Evolutionary conservation across 2,329 filamentous ascomycete genomes (phyloP), one percentile per base, ranked within the genome.

Genomic region (Aspergillus sp.): DNA sequence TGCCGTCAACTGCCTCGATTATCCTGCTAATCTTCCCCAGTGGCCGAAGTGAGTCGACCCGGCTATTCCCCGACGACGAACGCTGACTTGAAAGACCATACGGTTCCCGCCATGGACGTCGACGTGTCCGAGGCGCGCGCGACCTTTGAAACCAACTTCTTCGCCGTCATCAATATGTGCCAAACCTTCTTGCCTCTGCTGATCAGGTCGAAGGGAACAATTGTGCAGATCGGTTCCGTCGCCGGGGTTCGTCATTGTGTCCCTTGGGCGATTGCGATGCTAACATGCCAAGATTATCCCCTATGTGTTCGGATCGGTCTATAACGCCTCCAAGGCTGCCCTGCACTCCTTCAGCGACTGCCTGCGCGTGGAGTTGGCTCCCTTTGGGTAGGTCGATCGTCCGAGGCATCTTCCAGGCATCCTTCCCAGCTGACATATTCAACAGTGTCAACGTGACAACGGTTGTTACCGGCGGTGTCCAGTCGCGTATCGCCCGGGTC

Each of bases 271-370:
- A 28, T 14, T 19, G 11, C 7, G 14, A 14, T 13, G 16, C 33
- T 34, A 15, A 32, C 15, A 22, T 22, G 12, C 25, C n/a, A 29
- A 61, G 59, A 47, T 62, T 26, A 57, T 64, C 26, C 62, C 61
- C 8, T 64, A 64, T 35, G 58, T 64, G 24, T 64, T 64, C 36
- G 61, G 61, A 10, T 64, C 60, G 2, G 57, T 61, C 11, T 78
- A 79, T 58, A 74, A 73, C 44, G 71, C 72, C 5, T 69, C 67
- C 24, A 78, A 78, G 50, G 74, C 72, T 0, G 74, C 75, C 1
- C 47, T 78, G 22, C 72, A 77, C 47, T 60, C 66, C 1, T 78
- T 72, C 49, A 69, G 66, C 35, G 66, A 78, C 37, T 74, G 72
- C 0, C 51, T 78, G 29, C 65, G 75, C 8, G 66, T 78, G 12